Conservation (phyloP, 148 eudicot genomes). For the Simmondsia chinensis region DNA sequence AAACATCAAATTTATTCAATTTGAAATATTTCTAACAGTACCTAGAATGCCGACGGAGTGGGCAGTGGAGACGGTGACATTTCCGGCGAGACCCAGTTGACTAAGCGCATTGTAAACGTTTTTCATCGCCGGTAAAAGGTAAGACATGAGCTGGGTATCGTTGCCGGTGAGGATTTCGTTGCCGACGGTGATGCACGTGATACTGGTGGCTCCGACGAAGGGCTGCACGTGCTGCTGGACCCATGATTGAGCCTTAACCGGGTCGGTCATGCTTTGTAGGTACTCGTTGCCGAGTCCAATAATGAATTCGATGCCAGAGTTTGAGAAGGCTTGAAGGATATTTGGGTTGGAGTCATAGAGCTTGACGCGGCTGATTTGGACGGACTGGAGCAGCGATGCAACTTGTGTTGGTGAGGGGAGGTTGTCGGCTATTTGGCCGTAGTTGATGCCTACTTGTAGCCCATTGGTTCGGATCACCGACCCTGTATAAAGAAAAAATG, state of each 20-base stretch:
- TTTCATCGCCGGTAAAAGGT: conserved; percentile 74
- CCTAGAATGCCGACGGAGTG: conserved; percentile 58
- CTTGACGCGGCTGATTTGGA: conserved; percentile 54
- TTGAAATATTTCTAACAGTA: too few species aligned
- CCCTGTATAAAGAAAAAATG: conserved; percentile 23
- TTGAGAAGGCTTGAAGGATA: conserved; percentile 60
- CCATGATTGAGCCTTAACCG: conserved; percentile 50
- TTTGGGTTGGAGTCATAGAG: conserved; percentile 82
- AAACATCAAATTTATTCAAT: too few species aligned
- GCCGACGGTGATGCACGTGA: conserved; percentile 67
- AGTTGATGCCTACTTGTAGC: conserved; percentile 69
- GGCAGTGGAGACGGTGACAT: conserved; percentile 63
- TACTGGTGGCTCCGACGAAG: conserved; percentile 41
- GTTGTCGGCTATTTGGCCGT: conserved; percentile 86
- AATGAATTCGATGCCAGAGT: conserved; percentile 46
- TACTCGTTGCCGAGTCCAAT: conserved; percentile 60
- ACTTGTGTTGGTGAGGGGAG: conserved; percentile 62
- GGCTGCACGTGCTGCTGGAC: conserved; percentile 57
- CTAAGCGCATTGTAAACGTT: conserved; percentile 38
- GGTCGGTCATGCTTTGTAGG: conserved; percentile 40
- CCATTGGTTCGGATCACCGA: conserved; percentile 16
- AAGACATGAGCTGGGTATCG: conserved; percentile 30
- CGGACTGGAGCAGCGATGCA: conserved; percentile 34
- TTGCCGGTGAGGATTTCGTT: conserved; percentile 53
- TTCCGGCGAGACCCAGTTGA: conserved; percentile 36